These are phyloP conservation scores for Anastatica hierochuntica DNA, from an alignment of 345 rosid species.

Conservation along the genomic window DNA sequence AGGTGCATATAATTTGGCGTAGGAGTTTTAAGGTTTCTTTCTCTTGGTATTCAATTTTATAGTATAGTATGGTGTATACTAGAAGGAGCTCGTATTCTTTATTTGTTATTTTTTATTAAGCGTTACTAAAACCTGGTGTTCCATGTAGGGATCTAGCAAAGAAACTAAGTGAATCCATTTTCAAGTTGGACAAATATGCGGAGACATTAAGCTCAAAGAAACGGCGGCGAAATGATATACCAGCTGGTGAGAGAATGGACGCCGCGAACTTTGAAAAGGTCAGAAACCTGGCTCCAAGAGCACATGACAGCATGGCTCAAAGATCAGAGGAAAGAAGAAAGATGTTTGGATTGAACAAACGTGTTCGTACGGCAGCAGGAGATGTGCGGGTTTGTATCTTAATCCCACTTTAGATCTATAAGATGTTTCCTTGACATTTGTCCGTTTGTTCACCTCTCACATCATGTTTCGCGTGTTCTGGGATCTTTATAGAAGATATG, in stretches of 20 bases:
- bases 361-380: conserved; percentile 50
- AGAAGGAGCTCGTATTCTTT: not conserved
- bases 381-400: conserved; percentile 74
- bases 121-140: conserved; percentile 16
- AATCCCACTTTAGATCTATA: conserved; percentile 8
- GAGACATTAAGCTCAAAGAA: conserved; percentile 70
- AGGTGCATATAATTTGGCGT: too few species aligned
- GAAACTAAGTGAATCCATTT: conserved; percentile 50
- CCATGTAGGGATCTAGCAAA: conserved; percentile 64
- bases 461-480: not conserved
- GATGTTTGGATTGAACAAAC: conserved; percentile 65
- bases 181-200: conserved; percentile 57
- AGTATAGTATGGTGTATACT: not conserved
- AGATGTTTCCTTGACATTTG: not conserved
- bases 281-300: conserved; percentile 60
- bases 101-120: not conserved
- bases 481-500: not conserved
- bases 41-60: too few species aligned
- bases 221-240: conserved; percentile 55
- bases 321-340: conserved; percentile 69
- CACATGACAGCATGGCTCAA: conserved; percentile 43
- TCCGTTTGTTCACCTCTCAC: not conserved
- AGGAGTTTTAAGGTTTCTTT: too few species aligned
- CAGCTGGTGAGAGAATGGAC: conserved; percentile 48
- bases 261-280: conserved; percentile 45